These are phyloP conservation scores for Neurospora sp. DNA, from an alignment of 495 filamentous ascomycete species.

Conservation along the genomic window DNA sequence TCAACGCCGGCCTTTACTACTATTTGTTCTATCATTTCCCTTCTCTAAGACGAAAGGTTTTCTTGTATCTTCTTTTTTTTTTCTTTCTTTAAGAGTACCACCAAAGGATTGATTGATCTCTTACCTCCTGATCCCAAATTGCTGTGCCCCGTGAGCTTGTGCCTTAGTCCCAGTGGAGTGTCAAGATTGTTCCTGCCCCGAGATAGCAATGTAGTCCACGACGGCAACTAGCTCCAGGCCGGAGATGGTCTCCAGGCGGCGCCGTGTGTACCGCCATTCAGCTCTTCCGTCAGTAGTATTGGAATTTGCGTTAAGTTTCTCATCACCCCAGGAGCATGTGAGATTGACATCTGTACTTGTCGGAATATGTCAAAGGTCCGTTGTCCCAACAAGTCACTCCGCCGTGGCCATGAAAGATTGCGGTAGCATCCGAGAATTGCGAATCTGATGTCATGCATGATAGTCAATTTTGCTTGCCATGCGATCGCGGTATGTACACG, in stretches of 20 bases:
- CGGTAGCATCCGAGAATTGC: neutral
- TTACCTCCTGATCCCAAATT: neutral
- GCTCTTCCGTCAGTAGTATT: neutral
- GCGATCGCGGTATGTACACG: neutral
- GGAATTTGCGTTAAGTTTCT: neutral
- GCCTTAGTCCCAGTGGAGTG: neutral
- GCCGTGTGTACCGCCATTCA: neutral
- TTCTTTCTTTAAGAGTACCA: neutral
- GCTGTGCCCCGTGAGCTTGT: neutral
- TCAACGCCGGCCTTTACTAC: neutral
- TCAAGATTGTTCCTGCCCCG: neutral
- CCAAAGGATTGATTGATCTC: constrained; percentile 14
- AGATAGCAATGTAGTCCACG: neutral
- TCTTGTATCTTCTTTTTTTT: constrained; percentile 1
- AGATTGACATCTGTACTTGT: neutral
- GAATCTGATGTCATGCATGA: neutral
- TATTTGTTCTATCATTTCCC: neutral
- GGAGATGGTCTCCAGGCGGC: neutral
- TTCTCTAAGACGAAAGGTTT: neutral
- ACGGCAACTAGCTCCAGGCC: neutral
- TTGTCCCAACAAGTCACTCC: neutral
- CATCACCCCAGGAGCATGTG: neutral
- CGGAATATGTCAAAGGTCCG: neutral
- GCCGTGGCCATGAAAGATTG: neutral
- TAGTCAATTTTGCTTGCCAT: neutral